Conservation (phyloP, 2,329 filamentous ascomycete species). For the Fusarium pilosicola region DNA sequence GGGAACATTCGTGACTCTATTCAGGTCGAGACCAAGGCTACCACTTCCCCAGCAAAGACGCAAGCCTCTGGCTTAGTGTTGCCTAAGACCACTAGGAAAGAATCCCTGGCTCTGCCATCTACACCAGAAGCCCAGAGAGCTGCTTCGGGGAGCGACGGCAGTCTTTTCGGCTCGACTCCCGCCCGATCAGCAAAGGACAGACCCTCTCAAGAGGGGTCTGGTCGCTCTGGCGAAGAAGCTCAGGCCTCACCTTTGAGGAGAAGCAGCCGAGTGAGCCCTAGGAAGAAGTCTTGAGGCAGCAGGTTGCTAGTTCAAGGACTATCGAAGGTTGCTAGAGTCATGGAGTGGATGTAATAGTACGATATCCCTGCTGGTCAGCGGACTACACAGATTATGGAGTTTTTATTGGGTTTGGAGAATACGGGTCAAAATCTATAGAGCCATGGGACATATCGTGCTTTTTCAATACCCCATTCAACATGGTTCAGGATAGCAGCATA, state of each 20-base stretch:
- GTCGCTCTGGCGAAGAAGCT: background rate
- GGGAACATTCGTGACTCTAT: background rate
- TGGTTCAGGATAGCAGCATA: conserved; percentile 8
- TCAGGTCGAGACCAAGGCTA: background rate
- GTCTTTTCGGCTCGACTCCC: background rate
- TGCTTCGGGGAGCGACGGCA: background rate
- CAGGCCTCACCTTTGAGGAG: conserved; percentile 19
- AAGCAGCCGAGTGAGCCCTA: conserved; percentile 6
- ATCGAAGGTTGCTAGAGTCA: background rate
- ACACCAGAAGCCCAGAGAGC: background rate
- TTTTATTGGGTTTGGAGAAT: background rate
- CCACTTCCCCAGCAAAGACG: background rate
- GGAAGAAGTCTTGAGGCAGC: conserved; percentile 9
- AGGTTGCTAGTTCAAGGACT: background rate
- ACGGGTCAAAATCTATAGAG: background rate
- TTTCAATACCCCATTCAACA: conserved; percentile 16
- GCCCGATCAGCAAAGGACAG: background rate
- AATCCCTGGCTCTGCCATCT: background rate
- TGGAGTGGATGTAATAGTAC: background rate
- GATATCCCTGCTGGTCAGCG: conserved; percentile 21
- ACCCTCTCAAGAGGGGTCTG: background rate
- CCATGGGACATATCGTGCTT: background rate
- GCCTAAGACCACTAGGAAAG: background rate
- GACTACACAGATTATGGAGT: conserved; percentile 2
- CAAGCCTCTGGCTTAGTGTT: background rate